A percentile compares a stretch with the other conserved stretches of the same genome.
phyloP scores from a whole-genome alignment of 2,329 filamentous ascomycete genomes.

The Cercospora berteroae region DNA sequence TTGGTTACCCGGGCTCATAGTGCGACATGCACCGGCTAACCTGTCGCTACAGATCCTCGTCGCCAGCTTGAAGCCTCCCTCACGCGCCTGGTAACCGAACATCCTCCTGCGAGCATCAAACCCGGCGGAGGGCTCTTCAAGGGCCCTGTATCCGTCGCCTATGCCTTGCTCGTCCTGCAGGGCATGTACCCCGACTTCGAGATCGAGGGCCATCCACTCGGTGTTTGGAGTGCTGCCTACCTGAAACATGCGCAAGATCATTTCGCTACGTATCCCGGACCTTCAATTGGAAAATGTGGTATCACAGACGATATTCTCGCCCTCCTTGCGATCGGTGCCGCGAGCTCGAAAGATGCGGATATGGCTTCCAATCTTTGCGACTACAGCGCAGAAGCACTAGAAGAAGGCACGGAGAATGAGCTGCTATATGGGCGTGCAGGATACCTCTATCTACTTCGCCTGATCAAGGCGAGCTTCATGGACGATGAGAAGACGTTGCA shows the following conservation, averaged over 20 bases:
- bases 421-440: slow-evolving; percentile 67
- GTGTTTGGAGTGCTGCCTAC: slow-evolving; percentile 52
- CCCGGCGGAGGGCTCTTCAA: slow-evolving; percentile 52
- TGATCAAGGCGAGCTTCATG: slow-evolving; percentile 59
- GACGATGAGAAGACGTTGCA: slow-evolving; percentile 52
- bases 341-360: slow-evolving; percentile 50
- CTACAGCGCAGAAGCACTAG: slow-evolving; percentile 49
- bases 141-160: slow-evolving; percentile 51
- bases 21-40: neutral
- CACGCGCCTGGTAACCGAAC: slow-evolving; percentile 48
- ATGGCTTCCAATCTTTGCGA: slow-evolving; percentile 52
- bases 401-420: slow-evolving; percentile 56
- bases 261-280: slow-evolving; percentile 50
- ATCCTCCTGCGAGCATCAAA: slow-evolving; percentile 47
- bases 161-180: slow-evolving; percentile 51
- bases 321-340: slow-evolving; percentile 51
- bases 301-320: slow-evolving; percentile 53
- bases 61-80: slow-evolving; percentile 53
- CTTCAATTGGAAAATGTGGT: slow-evolving; percentile 48
- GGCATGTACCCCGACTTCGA: slow-evolving; percentile 49
- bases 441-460: slow-evolving; percentile 64
- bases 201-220: slow-evolving; percentile 48
- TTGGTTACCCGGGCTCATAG: slow-evolving; percentile 9
- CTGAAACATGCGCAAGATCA: slow-evolving; percentile 51
- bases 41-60: slow-evolving; percentile 41